phyloP scores from a whole-genome alignment of 1,284 basidiomycete genomes.

The Boletus mariae region DNA sequence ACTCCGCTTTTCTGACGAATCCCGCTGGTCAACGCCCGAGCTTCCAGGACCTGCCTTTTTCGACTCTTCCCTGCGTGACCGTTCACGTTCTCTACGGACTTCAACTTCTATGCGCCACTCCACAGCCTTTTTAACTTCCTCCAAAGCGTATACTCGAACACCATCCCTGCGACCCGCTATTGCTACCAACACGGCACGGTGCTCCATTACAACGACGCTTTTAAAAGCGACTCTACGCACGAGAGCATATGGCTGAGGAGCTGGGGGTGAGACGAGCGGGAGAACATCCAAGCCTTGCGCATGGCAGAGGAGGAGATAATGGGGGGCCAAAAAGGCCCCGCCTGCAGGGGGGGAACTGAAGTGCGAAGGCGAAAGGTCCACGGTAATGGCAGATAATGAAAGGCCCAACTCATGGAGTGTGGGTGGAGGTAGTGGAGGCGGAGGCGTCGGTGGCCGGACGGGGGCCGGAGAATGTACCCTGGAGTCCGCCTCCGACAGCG shows the following conservation, averaged over 20 bases:
- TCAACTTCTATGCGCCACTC: constrained; percentile 85
- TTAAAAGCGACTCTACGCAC: constrained; percentile 77
- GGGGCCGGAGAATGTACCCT: constrained; percentile 50
- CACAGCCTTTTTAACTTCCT: constrained; percentile 76
- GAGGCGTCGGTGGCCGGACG: constrained; percentile 58
- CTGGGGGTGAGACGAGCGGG: constrained; percentile 66
- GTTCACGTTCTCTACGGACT: constrained; percentile 66
- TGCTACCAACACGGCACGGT: constrained; percentile 78
- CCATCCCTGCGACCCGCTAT: constrained; percentile 80
- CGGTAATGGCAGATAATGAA: constrained; percentile 60
- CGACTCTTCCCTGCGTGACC: constrained; percentile 57
- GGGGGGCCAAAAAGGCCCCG: constrained; percentile 73
- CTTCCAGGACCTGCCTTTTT: constrained; percentile 44
- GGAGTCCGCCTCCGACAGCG: constrained; percentile 32
- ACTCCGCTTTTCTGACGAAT: constrained; percentile 43
- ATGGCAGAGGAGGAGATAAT: constrained; percentile 79
- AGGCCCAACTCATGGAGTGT: constrained; percentile 73
- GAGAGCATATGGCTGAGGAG: constrained; percentile 71
- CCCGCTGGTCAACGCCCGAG: constrained; percentile 32
- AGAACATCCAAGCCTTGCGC: constrained; percentile 78
- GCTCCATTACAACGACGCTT: constrained; percentile 83
- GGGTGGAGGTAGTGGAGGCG: constrained; percentile 65
- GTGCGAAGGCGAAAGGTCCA: constrained; percentile 66
- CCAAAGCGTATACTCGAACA: constrained; percentile 78
- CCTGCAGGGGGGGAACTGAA: constrained; percentile 71